Conservation (phyloP, 192 early-diverging fungal species). For the Podila epicladia region DNA sequence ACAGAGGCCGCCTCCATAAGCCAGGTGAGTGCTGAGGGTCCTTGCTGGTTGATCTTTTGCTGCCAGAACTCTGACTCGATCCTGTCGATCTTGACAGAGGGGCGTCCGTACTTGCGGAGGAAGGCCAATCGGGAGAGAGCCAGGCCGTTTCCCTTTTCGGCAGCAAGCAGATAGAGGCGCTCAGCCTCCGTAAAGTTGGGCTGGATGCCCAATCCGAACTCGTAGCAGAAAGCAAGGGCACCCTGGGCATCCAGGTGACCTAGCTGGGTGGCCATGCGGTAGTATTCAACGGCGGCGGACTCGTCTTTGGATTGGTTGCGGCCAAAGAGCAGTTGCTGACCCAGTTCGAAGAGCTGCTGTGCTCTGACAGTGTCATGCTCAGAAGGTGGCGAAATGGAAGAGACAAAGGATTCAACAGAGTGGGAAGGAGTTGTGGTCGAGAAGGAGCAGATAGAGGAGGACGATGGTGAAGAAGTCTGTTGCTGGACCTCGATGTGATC, state of each 20-base stretch:
- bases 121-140: constrained; percentile 72
- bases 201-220: constrained; percentile 71
- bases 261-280: constrained; percentile 61
- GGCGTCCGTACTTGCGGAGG: constrained; percentile 83
- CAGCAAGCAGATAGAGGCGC: constrained; percentile 63
- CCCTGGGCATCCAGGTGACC: constrained; percentile 63
- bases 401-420: constrained; percentile 14
- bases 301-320: constrained; percentile 51
- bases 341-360: constrained; percentile 36
- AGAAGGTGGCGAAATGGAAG: neutral
- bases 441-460: constrained; percentile 23
- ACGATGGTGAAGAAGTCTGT: constrained; percentile 1
- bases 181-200: constrained; percentile 73
- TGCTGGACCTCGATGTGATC: neutral
- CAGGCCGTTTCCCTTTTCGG: constrained; percentile 62
- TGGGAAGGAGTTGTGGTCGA: constrained; percentile 16
- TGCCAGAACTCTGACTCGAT: constrained; percentile 84
- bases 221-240: constrained; percentile 72
- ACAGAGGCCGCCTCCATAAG: constrained; percentile 66
- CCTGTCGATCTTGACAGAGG: constrained; percentile 79
- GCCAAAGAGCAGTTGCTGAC: constrained; percentile 63
- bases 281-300: constrained; percentile 62
- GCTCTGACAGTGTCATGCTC: constrained; percentile 21
- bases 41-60: constrained; percentile 66
- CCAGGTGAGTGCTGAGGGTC: constrained; percentile 69